Conservation (phyloP, 192 early-diverging fungal species). For the Allomyces macrogynus region DNA sequence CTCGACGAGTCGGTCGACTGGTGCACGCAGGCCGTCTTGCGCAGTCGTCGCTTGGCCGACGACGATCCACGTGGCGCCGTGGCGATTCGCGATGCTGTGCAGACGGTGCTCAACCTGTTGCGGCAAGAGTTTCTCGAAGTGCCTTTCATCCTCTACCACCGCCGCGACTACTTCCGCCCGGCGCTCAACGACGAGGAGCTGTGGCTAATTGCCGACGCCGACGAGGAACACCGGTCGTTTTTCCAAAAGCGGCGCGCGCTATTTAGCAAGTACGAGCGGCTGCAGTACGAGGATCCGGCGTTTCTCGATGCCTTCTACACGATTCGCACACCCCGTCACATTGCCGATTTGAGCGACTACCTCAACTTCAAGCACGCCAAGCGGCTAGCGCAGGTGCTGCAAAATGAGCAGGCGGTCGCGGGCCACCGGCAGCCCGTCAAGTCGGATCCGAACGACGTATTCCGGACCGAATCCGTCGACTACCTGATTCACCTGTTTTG, state of each 20-base stretch:
- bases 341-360: conserved; percentile 41
- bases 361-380: conserved; percentile 31
- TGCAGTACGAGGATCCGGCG: too few species aligned
- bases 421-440: conserved; percentile 17
- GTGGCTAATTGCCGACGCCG: conserved; percentile 3
- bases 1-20: conserved; percentile 7
- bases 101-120: conserved; percentile 42
- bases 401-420: conserved; percentile 9
- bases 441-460: conserved; percentile 13
- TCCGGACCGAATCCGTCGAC: not conserved
- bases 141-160: conserved; percentile 69
- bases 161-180: conserved; percentile 62
- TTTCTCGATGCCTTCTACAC: too few species aligned
- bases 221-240: conserved; percentile 2
- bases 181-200: conserved; percentile 2
- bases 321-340: conserved; percentile 10
- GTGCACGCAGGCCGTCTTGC: too few species aligned
- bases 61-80: too few species aligned
- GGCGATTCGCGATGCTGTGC: conserved; percentile 1
- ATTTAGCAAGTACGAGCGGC: not conserved
- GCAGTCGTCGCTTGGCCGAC: too few species aligned
- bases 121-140: conserved; percentile 68
- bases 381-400: conserved; percentile 8
- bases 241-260: not conserved
- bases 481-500: too few species aligned